These are phyloP conservation scores for Chlamydomonas sphaeroides DNA, from an alignment of 139 green algal species.

Conservation along the genomic window DNA sequence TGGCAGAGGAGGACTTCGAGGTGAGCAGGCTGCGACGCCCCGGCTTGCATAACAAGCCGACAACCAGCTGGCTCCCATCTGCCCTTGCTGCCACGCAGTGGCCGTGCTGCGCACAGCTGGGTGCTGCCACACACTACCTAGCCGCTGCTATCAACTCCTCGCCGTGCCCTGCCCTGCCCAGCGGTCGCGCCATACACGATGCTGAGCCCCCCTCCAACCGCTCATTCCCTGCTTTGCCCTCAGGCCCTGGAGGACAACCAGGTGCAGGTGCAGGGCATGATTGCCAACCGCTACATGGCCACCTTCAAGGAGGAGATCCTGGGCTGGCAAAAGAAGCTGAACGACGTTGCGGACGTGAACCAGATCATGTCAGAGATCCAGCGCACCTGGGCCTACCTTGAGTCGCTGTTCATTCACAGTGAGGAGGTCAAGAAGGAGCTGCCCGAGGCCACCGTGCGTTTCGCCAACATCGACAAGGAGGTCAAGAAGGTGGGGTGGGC, in stretches of 20 bases:
- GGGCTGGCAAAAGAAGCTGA: constrained; percentile 87
- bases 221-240: neutral
- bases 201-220: too few species aligned
- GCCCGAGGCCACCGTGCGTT: constrained; percentile 79
- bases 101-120: too few species aligned
- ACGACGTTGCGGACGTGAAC: constrained; percentile 84
- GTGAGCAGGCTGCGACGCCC: too few species aligned
- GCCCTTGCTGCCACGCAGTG: too few species aligned
- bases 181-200: too few species aligned
- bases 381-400: constrained; percentile 87
- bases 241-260: constrained; percentile 86
- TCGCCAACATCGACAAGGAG: constrained; percentile 82
- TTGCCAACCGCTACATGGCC: constrained; percentile 91
- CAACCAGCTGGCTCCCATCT: too few species aligned
- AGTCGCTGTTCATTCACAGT: constrained; percentile 88
- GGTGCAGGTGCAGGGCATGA: constrained; percentile 92
- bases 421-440: constrained; percentile 93
- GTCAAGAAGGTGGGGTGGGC: constrained; percentile 66
- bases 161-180: too few species aligned
- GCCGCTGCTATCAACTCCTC: too few species aligned
- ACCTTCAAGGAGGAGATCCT: constrained; percentile 87
- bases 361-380: constrained; percentile 88
- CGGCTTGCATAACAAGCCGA: too few species aligned
- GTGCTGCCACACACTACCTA: too few species aligned
- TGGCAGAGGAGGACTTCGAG: constrained; percentile 92